A percentile compares a stretch with the other conserved stretches of the same genome.
phyloP scores from a whole-genome alignment of 768 basidiomycete genomes.

The Serpula lacrymans region DNA sequence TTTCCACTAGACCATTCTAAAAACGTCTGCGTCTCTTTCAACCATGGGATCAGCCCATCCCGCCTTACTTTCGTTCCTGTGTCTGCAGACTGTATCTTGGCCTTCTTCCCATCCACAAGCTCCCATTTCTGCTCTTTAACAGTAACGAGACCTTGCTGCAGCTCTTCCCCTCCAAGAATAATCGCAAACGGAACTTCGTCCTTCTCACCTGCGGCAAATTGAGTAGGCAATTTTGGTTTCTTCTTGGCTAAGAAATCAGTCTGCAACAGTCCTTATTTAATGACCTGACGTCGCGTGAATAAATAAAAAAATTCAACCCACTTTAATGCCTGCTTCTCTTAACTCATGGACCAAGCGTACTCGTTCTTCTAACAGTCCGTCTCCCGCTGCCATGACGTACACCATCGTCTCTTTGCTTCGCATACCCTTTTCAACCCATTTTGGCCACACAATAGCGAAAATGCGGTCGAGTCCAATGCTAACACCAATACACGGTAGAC shows the following conservation, averaged over 20 bases:
- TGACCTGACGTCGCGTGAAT: constrained; percentile 4
- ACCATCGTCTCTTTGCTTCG: constrained; percentile 91
- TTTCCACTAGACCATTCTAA: constrained; percentile 28
- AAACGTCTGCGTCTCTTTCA: constrained; percentile 41
- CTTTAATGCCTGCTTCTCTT: constrained; percentile 86
- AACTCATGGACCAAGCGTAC: constrained; percentile 77
- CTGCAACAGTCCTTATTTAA: constrained; percentile 34
- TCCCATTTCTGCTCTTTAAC: constrained; percentile 93
- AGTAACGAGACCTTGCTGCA: constrained; percentile 77
- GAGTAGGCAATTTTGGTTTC: constrained; percentile 83
- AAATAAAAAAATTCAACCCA: constrained; percentile 30
- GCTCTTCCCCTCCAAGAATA: constrained; percentile 85
- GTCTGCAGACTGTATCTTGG: constrained; percentile 53
- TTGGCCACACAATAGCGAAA: constrained; percentile 87
- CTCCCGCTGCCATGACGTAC: constrained; percentile 89
- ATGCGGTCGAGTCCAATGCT: constrained; percentile 92
- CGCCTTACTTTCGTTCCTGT: constrained; percentile 67
- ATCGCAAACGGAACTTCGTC: constrained; percentile 93
- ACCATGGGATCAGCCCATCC: constrained; percentile 57
- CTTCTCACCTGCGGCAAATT: constrained; percentile 87
- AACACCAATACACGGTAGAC: constrained; percentile 87
- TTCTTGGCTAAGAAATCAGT: constrained; percentile 90
- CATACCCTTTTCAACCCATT: constrained; percentile 75
- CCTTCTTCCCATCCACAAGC: constrained; percentile 67
- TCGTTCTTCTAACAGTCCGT: constrained; percentile 83